Base-by-base conservation (phyloP, 768 basidiomycete species). In the Rhizopogon salebrosus region DNA sequence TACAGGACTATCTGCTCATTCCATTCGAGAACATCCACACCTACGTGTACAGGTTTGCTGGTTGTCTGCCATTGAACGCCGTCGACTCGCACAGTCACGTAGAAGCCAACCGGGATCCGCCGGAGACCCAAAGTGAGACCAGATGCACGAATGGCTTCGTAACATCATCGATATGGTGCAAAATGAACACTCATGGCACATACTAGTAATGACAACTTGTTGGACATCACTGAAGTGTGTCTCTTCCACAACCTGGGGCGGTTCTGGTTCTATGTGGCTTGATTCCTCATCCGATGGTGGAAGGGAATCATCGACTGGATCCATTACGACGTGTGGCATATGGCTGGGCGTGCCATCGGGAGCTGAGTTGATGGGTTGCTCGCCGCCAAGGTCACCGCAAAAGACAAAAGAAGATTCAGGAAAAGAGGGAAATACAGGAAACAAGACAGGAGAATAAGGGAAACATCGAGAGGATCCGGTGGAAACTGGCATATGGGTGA, bases 81-180 rank as follows among this genome's bases (percentile, higher is more conserved):
- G 0, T 35, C 43, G 3, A 37, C 10, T 10, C 9, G 5, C 4
- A 53, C 16, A 3, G 5, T n/a, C 24, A 57, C 43, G 27, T 50
- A 54, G 24, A 60, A 52, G 6, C 59, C 60, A 6, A 49, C 26
- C 1, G 58, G 60, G 6, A 57, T 45, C 5, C 51, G 41, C 18
- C n/a, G 37, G 8, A 54, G 36, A 48, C 52, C 53, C 22, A n/a
- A 16, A 8, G 13, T 1, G 7, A 59, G 13, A 41, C 49, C 23
- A 6, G 6, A 3, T 9, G 5, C 36, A n/a, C 36, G 36, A 37
- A 37, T 8, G 36, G n/a, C 16, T 37, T 37, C 6, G n/a, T 11
- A 31, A 8, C 1, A 37, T 1, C 36, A n/a, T 37, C 2, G n/a
- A 37, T 37, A 37, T n/a, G n/a, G 16, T 18, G n/a, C 3, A 7